phyloP scores from a whole-genome alignment of 306 rosid species.

The Vicia faba region DNA sequence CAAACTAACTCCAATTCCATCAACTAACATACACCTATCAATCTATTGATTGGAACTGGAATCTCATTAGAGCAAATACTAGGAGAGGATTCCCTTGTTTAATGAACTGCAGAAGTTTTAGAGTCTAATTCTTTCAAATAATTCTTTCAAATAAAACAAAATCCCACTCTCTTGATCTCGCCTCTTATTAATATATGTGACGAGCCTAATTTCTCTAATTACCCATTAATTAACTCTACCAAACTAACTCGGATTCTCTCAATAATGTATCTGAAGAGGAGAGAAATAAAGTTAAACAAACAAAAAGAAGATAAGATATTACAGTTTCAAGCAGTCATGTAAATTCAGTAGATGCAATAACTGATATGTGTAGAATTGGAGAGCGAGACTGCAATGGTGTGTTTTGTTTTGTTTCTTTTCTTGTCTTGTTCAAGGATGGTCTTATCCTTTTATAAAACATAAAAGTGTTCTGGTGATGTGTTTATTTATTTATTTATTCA shows the following conservation, averaged over 20 bases:
- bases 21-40: neutral
- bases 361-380: neutral
- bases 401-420: neutral
- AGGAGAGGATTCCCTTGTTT: conserved; percentile 3
- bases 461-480: neutral
- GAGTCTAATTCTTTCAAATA: neutral
- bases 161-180: no score
- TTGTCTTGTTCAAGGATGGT: neutral
- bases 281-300: neutral
- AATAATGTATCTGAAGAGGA: neutral
- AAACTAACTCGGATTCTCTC: neutral
- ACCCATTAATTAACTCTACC: neutral
- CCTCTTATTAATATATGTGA: neutral
- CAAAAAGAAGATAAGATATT: neutral
- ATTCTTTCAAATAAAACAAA: neutral
- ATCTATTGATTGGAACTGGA: neutral
- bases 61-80: neutral
- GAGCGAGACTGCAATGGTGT: neutral
- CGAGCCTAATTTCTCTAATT: neutral
- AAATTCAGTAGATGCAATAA: conserved; percentile 10
- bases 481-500: conserved; percentile 31
- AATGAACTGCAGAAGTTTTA: conserved; percentile 1
- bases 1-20: conserved; percentile 6
- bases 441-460: neutral
- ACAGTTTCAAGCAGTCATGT: conserved; percentile 6